Base-by-base conservation (phyloP, 2,329 filamentous ascomycete species). In the Aspergillus persii region DNA sequence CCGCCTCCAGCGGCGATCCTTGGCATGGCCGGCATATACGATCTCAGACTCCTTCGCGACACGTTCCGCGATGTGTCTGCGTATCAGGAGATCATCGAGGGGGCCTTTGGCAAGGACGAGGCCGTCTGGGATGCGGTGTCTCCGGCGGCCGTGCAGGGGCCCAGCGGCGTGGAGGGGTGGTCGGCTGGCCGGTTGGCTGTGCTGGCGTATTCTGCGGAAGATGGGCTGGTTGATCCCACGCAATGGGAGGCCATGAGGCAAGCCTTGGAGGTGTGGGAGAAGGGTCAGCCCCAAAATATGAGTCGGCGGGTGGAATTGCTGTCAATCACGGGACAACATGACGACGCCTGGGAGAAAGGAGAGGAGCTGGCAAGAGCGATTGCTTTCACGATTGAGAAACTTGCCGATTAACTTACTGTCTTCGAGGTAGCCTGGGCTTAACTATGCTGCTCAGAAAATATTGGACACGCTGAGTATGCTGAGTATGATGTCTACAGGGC, bases 201-300 rank as follows among this genome's bases (percentile, higher is more conserved):
- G 9, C 60, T 81, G 31, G 77, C 76, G 29, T 73, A 76, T 56
- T 79, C 77, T 4, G 56, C 57, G n/a, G 72, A 74, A 18, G 79
- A 81, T 67, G 71, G 68, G 46, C 64, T 80, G 36, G 76, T 80
- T 8, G 75, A 79, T 66, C 58, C 61, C 49, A 62, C 59, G 1
- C 79, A 81, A 62, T 53, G 70, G 6, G 69, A 74, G 48, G 67
- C 52, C 2, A 79, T 85, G 82, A 67, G 81, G 79, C 63, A 81
- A 72, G 72, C 79, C 72, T 72, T 84, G 78, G 71, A 81, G 74
- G 68, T 77, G 70, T 77, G 81, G 81, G 73, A 83, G 52, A 47
- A 48, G 31, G 27, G 8, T 3, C 50, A 58, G 15, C 54, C 54
- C 23, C 46, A 60, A 15, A 56, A 60, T 1, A 69, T 70, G 74